Evolutionary conservation across 805 yeast species (phyloP).

Genomic region (Candida coquimbonensis): DNA sequence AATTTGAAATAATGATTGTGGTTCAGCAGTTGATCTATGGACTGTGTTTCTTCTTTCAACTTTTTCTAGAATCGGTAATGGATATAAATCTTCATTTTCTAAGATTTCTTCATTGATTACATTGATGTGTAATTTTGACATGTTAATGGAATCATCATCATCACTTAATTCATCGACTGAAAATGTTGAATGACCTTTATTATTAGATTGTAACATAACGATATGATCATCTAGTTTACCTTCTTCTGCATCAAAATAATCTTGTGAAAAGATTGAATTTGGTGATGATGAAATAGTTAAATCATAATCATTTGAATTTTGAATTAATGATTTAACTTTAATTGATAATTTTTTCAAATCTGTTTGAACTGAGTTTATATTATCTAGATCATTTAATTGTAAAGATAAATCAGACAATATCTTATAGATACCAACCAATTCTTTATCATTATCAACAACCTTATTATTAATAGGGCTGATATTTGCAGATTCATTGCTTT

Average conservation of each 20-base stretch:
- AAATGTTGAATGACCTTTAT: slow-evolving; percentile 3
- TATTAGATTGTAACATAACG: slow-evolving; percentile 7
- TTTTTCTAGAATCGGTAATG: slow-evolving; percentile 50
- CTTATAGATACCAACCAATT: background rate
- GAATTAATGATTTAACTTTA: slow-evolving; percentile 5
- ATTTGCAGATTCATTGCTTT: background rate
- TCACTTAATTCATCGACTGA: slow-evolving; percentile 22
- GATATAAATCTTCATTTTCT: slow-evolving; percentile 42
- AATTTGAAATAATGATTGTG: slow-evolving; percentile 77
- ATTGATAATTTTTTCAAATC: background rate
- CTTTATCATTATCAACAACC: background rate
- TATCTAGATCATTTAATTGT: slow-evolving; percentile 4
- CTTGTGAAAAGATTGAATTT: slow-evolving; percentile 38
- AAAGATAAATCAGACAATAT: background rate
- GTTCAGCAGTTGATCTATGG: slow-evolving; percentile 50
- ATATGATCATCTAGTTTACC: slow-evolving; percentile 18
- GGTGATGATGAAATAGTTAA: slow-evolving; percentile 12
- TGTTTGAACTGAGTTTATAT: background rate
- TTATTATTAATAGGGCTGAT: no score
- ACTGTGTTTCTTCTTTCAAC: slow-evolving; percentile 50
- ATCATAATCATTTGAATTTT: background rate
- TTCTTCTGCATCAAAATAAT: slow-evolving; percentile 68
- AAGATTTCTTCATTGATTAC: background rate
- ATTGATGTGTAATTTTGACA: slow-evolving; percentile 9
- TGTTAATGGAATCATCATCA: slow-evolving; percentile 20